Evolutionary conservation across 2,329 filamentous ascomycete genomes (phyloP), one percentile per base, ranked within the genome.

Genomic region (Botryotinia convoluta): DNA sequence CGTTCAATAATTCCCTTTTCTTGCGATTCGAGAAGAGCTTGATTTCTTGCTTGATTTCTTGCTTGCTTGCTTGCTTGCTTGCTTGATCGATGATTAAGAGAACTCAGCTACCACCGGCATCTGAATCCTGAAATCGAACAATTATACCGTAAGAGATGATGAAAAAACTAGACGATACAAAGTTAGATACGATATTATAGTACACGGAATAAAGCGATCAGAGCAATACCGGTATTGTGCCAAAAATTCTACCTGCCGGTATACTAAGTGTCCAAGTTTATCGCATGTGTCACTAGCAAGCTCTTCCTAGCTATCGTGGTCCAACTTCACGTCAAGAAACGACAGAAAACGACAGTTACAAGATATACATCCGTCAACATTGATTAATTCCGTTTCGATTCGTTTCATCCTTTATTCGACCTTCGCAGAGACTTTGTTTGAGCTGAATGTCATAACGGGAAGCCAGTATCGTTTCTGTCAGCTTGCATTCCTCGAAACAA

Each of bases 111-210:
- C 18, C 42, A 2, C 51, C 8, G 14, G 1, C 7, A 39, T 67
- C 44, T 2, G n/a, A 54, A 32, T 67, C 35, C 22, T 61, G 26
- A 26, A 26, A 35, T 14, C 32, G 20, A 37, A 14, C 32, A 60
- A 37, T 51, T 4, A 26, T 14, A n/a, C n/a, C n/a, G n/a, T n/a
- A 7, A 37, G 10, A 37, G 63, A n/a, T 39, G 39, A 37, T 51
- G 32, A 37, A 18, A 51, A 44, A 26, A 35, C 67, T 69, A 69
- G 39, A 26, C 67, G 51, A 69, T 59, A 39, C 67, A 32, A 18
- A 69, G 67, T 69, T 69, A 69, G 67, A 59, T 42, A 37, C 8
- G 18, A 54, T 54, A 54, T 22, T 20, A 44, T 64, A 45, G 42
- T 64, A 32, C 59, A 61, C 35, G 32, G 59, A 61, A 61, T 3